Base-by-base conservation (phyloP, 73 alveolate species). In the Paramecium sexaurelia region DNA sequence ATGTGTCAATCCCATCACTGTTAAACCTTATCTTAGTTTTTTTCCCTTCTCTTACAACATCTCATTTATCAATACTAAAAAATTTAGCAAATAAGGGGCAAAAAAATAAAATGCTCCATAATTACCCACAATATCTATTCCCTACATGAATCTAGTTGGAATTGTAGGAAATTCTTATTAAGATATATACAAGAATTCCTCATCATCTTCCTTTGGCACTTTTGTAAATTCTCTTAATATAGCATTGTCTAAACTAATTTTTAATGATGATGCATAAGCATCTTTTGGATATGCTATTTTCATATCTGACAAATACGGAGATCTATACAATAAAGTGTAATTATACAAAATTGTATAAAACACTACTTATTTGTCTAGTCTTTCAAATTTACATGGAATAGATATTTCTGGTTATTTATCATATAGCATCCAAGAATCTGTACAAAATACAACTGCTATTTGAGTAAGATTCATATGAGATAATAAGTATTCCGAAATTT, bases 21-120 rank as follows among this genome's bases (percentile, higher is more conserved):
- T 36, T 26, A 94, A 57, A 10, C 98, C 99, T 51, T 94, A 85
- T 90, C 99, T 71, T 9, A 95, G 92, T 36, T 87, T 89, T 37
- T 78, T 84, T 17, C 96, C 99, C 82, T 96, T 96, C 93, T 96
- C 99, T 71, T 92, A 75, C 1, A 92, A 85, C 24, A 96, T 75
- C 51, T 96, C 99, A 32, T 92, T 95, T 47, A 96, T 78, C 33
- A 96, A 36, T 11, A 95, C 84, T 3, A 95, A 92, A 73, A 96
- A 96, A 3, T 91, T 51, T 1, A 94, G 92, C 85, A 96, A 35
- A 6, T 94, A 95, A 9, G 95, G 94, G 7, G 96, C 83, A 24
- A 94, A 93, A 71, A 96, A 95, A 91, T 95, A 95, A 75, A 92
- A 96, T 5, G 96, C 94, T 3, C 99, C 99, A 75, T 94, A 83